A percentile compares a stretch with the other conserved stretches of the same genome.
Evolutionary conservation across 192 early-diverging fungal species (phyloP).

Genomic region (Gigaspora rosea): DNA sequence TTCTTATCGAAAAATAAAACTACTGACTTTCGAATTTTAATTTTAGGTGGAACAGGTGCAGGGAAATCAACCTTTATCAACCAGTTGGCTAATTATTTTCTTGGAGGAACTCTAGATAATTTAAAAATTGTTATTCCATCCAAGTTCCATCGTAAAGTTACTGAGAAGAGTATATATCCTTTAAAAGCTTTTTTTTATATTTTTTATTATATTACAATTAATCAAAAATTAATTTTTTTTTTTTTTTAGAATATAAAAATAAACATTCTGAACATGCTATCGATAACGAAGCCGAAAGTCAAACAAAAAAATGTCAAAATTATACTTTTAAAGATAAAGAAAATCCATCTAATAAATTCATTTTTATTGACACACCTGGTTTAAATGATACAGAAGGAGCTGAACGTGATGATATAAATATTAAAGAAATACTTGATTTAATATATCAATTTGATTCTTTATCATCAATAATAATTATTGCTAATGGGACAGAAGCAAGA

Average conservation of each 20-base stretch:
- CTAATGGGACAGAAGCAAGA: not conserved
- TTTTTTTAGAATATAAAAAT: not conserved
- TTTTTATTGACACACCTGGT: constrained; percentile 22
- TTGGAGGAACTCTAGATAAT: not conserved
- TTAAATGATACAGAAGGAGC: constrained; percentile 14
- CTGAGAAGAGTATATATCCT: not conserved
- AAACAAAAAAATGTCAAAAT: constrained; percentile 13
- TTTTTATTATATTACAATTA: too few relatives aligned
- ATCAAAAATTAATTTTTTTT: too few relatives aligned
- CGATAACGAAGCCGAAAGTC: constrained; percentile 4
- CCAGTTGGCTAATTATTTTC: too few relatives aligned
- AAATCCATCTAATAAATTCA: constrained; percentile 13
- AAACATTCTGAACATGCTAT: constrained; percentile 2
- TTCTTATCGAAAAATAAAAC: too few relatives aligned
- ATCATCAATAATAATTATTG: constrained; percentile 13
- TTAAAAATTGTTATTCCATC: constrained; percentile 20
- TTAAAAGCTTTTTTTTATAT: not conserved
- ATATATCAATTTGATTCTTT: not conserved
- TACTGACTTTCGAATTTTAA: too few relatives aligned
- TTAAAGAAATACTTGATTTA: constrained; percentile 2
- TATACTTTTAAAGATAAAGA: not conserved
- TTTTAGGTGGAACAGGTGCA: too few relatives aligned
- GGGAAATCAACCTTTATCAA: too few relatives aligned
- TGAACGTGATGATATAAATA: constrained; percentile 12
- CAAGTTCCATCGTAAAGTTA: not conserved